These are phyloP conservation scores for Colletotrichum sidae DNA, from an alignment of 2,329 filamentous ascomycete genomes.

Conservation along the genomic window DNA sequence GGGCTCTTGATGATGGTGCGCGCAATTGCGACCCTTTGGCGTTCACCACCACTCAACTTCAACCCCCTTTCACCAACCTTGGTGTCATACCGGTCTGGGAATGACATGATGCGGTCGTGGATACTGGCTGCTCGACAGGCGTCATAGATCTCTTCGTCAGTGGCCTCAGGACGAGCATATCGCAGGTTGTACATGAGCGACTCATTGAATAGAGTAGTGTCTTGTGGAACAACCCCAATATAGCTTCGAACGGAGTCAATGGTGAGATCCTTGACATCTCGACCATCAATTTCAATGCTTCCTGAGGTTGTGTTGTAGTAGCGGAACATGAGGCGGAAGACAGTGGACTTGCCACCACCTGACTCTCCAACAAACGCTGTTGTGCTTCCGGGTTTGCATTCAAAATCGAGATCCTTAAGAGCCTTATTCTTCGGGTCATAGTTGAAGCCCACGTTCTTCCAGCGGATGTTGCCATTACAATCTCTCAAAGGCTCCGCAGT, in stretches of 20 bases:
- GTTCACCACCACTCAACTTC: slow-evolving; percentile 89
- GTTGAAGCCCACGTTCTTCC: slow-evolving; percentile 89
- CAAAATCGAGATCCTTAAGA: slow-evolving; percentile 84
- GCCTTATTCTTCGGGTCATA: slow-evolving; percentile 91
- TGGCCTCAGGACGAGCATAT: slow-evolving; percentile 85
- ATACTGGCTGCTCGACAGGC: slow-evolving; percentile 91
- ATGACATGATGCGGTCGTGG: slow-evolving; percentile 89
- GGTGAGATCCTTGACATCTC: slow-evolving; percentile 85
- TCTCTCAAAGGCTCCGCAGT: slow-evolving; percentile 70
- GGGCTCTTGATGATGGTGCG: slow-evolving; percentile 93
- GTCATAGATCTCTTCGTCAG: slow-evolving; percentile 83
- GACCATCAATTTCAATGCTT: slow-evolving; percentile 84
- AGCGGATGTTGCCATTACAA: slow-evolving; percentile 86
- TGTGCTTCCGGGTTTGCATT: slow-evolving; percentile 88
- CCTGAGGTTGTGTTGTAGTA: slow-evolving; percentile 92
- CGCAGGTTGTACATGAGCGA: slow-evolving; percentile 94
- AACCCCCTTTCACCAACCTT: slow-evolving; percentile 92
- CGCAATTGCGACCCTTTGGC: slow-evolving; percentile 93
- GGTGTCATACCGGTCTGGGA: slow-evolving; percentile 88
- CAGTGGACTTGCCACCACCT: slow-evolving; percentile 94
- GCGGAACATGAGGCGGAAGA: slow-evolving; percentile 94
- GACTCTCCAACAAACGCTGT: slow-evolving; percentile 97
- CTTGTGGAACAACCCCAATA: slow-evolving; percentile 97
- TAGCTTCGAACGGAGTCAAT: slow-evolving; percentile 93
- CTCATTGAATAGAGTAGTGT: slow-evolving; percentile 95